Evolutionary conservation across 257 asterid genomes (phyloP), one percentile per base, ranked within the genome.

Genomic region (Mentha longifolia): DNA sequence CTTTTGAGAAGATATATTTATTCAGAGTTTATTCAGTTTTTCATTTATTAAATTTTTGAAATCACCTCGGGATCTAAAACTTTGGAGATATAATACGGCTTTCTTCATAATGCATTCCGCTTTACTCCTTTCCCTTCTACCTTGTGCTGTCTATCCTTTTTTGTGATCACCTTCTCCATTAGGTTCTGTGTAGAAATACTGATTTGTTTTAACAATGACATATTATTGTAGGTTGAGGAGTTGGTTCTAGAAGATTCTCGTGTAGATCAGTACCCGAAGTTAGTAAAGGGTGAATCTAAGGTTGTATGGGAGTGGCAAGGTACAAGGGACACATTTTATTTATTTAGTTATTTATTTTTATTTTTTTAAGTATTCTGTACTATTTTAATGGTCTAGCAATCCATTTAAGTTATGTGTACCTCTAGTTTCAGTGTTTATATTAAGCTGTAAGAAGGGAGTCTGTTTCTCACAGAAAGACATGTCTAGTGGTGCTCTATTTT

Each of bases 261-360:
- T 52, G 66, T 90, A 56, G 98, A 93, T 65, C 95, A 81, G 77
- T 90, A 85, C 82, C 97, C 95, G 9, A 90, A 81, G 86, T 70
- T 85, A 70, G 89, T 93, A 68, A 93, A 88, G 83, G 97, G 96
- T 20, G 98, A 90, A 85, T 73, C 91, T 58, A 92, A 87, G 86
- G 91, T 88, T 79, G 98, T 93, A 31, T 93, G 94, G 96, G 98
- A 93, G 85, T 93, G 98, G 97, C 98, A 93, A 93, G 97, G 98
- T 90, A 87, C 55, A 63, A 60, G 17, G 25, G 9, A 5, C 19
- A n/a, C n/a, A n/a, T n/a, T n/a, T n/a, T n/a, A n/a, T n/a, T n/a
- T n/a, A n/a, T n/a, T n/a, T n/a, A n/a, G n/a, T n/a, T n/a, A n/a
- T n/a, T n/a, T n/a, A n/a, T n/a, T n/a, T n/a, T n/a, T n/a, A n/a